Evolutionary conservation across 164 flowering plant genomes (phyloP).

Genomic region (Nelumbo lutea): DNA sequence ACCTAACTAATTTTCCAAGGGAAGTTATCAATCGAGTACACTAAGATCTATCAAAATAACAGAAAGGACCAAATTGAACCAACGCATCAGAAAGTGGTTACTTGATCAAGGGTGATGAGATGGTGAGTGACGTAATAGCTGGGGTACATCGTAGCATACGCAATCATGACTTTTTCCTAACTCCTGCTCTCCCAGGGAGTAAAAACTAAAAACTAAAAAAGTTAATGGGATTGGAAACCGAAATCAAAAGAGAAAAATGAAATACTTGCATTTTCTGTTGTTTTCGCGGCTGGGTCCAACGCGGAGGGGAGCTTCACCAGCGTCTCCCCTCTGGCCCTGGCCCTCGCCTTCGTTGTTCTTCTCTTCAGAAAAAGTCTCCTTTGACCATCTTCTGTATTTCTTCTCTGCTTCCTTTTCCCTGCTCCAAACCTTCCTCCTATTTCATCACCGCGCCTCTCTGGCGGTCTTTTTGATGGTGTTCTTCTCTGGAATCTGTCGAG

Average conservation of each 20-base stretch:
- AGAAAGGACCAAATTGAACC: too few relatives aligned
- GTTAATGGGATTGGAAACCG: neutral
- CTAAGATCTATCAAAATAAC: too few relatives aligned
- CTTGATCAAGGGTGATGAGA: too few relatives aligned
- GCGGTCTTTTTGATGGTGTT: neutral
- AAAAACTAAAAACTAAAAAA: neutral
- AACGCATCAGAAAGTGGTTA: too few relatives aligned
- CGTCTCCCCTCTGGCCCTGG: constrained; percentile 6
- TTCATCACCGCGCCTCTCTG: neutral
- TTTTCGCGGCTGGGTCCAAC: neutral
- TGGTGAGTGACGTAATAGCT: too few relatives aligned
- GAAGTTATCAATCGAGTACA: too few relatives aligned
- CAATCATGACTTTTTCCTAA: neutral
- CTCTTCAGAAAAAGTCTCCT: constrained; percentile 10
- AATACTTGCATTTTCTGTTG: too few relatives aligned
- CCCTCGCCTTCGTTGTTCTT: neutral
- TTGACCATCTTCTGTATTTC: constrained; percentile 25
- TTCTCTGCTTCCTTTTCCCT: constrained; percentile 16
- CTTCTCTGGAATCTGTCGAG: neutral
- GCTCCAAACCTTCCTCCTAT: constrained; percentile 7
- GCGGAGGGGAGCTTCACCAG: neutral
- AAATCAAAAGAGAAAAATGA: neutral
- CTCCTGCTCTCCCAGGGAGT: neutral
- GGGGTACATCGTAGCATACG: too few relatives aligned
- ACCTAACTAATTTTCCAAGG: too few relatives aligned